Conservation (phyloP, 1,139 yeast species). For the Taphrina sp. region DNA sequence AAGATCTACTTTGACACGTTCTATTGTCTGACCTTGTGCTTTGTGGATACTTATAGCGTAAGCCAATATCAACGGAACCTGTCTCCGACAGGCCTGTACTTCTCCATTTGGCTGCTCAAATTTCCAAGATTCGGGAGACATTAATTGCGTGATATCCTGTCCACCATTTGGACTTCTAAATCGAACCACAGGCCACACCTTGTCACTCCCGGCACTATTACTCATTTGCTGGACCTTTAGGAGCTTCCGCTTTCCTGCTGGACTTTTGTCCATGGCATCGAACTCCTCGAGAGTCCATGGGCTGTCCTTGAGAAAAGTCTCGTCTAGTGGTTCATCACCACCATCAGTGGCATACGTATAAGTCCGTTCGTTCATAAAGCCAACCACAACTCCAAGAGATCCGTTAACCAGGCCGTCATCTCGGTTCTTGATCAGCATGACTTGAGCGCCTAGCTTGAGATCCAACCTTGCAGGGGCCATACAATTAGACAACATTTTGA, state of each 20-base stretch:
- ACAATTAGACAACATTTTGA: conserved; percentile 55
- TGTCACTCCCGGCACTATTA: conserved; percentile 23
- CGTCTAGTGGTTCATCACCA: conserved; percentile 30
- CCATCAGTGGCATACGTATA: conserved; percentile 42
- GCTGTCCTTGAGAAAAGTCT: conserved; percentile 9
- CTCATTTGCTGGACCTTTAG: conserved; percentile 24
- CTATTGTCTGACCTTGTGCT: conserved; percentile 92
- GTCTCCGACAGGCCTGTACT: conserved; percentile 58
- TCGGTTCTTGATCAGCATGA: conserved; percentile 89
- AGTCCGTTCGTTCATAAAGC: conserved; percentile 63
- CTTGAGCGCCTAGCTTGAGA: conserved; percentile 83
- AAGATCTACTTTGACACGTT: conserved; percentile 77
- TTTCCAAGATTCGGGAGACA: conserved; percentile 71
- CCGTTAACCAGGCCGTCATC: conserved; percentile 91
- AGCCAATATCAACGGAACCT: conserved; percentile 81
- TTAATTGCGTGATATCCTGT: conserved; percentile 58
- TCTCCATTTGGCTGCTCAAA: conserved; percentile 60
- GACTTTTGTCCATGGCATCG: conserved; percentile 21
- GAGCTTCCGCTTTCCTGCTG: conserved; percentile 27
- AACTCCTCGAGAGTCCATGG: conserved; percentile 34
- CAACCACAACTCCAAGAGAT: conserved; percentile 79
- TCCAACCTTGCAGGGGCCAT: conserved; percentile 65
- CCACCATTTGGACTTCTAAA: conserved; percentile 69
- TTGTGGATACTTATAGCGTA: conserved; percentile 97
- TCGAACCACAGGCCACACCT: conserved; percentile 66